Conservation (phyloP, 2,329 filamentous ascomycete genomes). For the Aspergillus pseudonomiae region DNA sequence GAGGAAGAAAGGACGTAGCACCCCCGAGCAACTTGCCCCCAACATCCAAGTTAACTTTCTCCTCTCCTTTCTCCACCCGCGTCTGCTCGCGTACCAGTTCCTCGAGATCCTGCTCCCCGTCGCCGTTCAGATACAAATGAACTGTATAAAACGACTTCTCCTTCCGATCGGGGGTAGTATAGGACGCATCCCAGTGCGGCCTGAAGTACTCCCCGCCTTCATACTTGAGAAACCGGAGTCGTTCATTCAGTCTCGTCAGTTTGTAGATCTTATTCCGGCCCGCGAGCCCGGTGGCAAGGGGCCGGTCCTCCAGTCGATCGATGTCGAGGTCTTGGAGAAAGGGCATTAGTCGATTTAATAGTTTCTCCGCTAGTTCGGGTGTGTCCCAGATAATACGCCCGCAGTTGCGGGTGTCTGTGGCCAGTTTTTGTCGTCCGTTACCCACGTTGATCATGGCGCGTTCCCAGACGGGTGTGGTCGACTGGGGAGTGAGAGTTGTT, state of each 20-base stretch:
- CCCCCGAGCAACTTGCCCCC: constrained; percentile 52
- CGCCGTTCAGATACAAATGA: constrained; percentile 59
- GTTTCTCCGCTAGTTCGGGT: constrained; percentile 60
- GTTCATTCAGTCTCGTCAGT: constrained; percentile 63
- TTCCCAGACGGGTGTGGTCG: constrained; percentile 56
- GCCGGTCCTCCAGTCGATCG: constrained; percentile 41
- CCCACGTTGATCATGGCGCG: constrained; percentile 71
- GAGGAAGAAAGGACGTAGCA: constrained; percentile 56
- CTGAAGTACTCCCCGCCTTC: constrained; percentile 72
- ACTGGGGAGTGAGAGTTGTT: constrained; percentile 31
- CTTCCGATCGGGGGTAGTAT: constrained; percentile 57
- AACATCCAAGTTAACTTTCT: constrained; percentile 26
- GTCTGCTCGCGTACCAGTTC: constrained; percentile 29
- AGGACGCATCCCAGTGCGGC: constrained; percentile 70
- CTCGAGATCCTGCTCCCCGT: constrained; percentile 38
- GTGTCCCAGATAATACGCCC: constrained; percentile 78
- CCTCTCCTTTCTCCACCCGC: constrained; percentile 15
- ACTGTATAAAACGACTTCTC: constrained; percentile 58
- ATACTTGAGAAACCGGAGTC: constrained; percentile 77
- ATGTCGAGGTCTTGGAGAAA: constrained; percentile 53
- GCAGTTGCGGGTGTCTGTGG: constrained; percentile 65
- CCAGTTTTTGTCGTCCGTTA: constrained; percentile 60
- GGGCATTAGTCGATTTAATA: constrained; percentile 62
- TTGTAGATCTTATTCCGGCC: constrained; percentile 44
- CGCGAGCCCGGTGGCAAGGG: constrained; percentile 48